A percentile compares a stretch with the other conserved stretches of the same genome.
phyloP scores from a whole-genome alignment of 805 yeast genomes.

The Debaryomyces tyrocola region DNA sequence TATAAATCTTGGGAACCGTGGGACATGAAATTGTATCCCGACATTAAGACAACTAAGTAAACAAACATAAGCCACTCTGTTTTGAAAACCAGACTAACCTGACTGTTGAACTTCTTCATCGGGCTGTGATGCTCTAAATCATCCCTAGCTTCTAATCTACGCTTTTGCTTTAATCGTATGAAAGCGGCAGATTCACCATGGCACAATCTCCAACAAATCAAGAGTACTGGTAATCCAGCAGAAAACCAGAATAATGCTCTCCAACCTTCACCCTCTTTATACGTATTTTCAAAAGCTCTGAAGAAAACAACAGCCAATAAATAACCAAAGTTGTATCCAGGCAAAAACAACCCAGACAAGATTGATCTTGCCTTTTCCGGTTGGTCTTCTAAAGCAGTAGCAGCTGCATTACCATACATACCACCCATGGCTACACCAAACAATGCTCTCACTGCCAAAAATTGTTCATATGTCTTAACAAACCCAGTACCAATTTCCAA shows the following conservation, averaged over 20 bases:
- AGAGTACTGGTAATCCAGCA: conserved; percentile 49
- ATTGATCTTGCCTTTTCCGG: conserved; percentile 56
- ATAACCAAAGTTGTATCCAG: conserved; percentile 76
- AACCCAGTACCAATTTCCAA: conserved; percentile 69
- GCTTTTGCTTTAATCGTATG: conserved; percentile 27
- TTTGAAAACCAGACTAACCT: conserved; percentile 18
- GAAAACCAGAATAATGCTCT: conserved; percentile 68
- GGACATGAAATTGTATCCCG: conserved; percentile 42
- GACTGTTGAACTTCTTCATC: conserved; percentile 1
- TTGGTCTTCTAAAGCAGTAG: conserved; percentile 55
- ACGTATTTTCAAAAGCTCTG: conserved; percentile 54
- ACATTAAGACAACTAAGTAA: conserved; percentile 52
- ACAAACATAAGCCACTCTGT: conserved; percentile 61
- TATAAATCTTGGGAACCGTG: conserved; percentile 45
- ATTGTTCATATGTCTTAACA: conserved; percentile 53
- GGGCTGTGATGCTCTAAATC: not conserved
- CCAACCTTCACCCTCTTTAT: conserved; percentile 57
- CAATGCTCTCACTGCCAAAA: conserved; percentile 59
- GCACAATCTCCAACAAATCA: conserved; percentile 32
- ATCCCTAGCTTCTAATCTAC: conserved; percentile 1
- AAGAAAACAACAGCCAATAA: conserved; percentile 63
- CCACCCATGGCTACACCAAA: conserved; percentile 63
- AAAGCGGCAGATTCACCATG: conserved; percentile 51
- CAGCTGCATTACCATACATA: conserved; percentile 53
- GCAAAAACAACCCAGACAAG: conserved; percentile 69